Base-by-base conservation (phyloP, 208 protist genomes). In the Strigomonas oncopelti region DNA sequence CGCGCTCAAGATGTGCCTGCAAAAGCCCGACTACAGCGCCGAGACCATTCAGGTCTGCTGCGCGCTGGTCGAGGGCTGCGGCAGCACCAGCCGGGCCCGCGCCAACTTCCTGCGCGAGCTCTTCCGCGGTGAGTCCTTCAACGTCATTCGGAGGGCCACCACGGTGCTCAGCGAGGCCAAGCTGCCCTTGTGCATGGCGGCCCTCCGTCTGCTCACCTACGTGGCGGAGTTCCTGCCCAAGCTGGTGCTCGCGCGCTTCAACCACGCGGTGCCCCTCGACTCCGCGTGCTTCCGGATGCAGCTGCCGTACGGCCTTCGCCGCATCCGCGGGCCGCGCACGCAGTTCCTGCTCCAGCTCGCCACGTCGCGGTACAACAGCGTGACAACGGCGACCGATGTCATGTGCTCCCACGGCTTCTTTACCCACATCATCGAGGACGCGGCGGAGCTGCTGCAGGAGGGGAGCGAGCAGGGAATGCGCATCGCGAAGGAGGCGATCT, bases 381-480 rank as follows among this genome's bases (percentile, higher is more conserved):
- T 14, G 38, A 81, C 61, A n/a, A 64, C 69, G 14, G 59, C 81
- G 5, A 81, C 84, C 55, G 62, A 78, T 29, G 82, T 91, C 57
- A 67, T 94, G 25, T 87, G 81, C 65, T 68, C 75, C 28, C 86
- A 94, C 67, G 91, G 91, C 27, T 85, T 82, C 57, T 78, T 96
- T 34, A 94, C 91, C 8, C 76, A 85, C 55, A 71, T 94, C 14
- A 74, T 96, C 25, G 91, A 94, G 64, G 91, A 96, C 52, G 88
- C 86, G 0, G 91, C 86, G 45, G 85, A 87, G 66, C 74, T 96
- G 34, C 73, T 96, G 77, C 85, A 85, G 42, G 88, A 96, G 63
- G 88, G 87, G 29, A 87, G 84, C 14, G 80, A 74, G 65, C 69
- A 74, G 11, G 86, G 90, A 53, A 56, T 88, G 31, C 52, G 60